phyloP scores from a whole-genome alignment of 768 basidiomycete species.

The Boletellus emodensis region DNA sequence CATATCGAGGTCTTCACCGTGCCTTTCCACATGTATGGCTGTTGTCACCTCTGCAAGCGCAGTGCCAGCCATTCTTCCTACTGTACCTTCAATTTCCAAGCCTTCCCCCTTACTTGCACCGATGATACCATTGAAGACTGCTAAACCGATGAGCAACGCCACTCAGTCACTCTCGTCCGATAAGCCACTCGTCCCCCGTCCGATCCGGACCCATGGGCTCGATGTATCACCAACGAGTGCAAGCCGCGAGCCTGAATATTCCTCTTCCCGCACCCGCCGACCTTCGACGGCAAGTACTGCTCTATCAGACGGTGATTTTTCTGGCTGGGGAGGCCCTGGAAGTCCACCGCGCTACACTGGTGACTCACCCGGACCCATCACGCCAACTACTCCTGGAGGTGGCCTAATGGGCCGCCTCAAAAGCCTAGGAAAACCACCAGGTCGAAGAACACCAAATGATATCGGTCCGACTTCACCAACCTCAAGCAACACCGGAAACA shows the following conservation, averaged over 20 bases:
- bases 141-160: constrained; percentile 32
- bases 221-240: constrained; percentile 33
- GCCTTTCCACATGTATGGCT: constrained; percentile 32
- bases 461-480: constrained; percentile 24
- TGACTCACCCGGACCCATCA: constrained; percentile 36
- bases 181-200: constrained; percentile 30
- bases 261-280: constrained; percentile 43
- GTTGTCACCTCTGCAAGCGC: constrained; percentile 64
- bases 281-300: constrained; percentile 40
- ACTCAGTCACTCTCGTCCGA: constrained; percentile 42
- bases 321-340: constrained; percentile 36
- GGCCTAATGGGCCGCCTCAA: constrained; percentile 80
- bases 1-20: constrained; percentile 21
- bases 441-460: constrained; percentile 27
- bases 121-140: constrained; percentile 47
- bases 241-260: constrained; percentile 48
- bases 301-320: constrained; percentile 50
- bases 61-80: constrained; percentile 59
- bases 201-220: constrained; percentile 42
- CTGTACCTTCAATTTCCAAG: constrained; percentile 39
- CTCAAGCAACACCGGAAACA: constrained; percentile 8
- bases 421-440: constrained; percentile 62
- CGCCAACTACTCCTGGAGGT: constrained; percentile 46
- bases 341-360: constrained; percentile 32
- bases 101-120: constrained; percentile 58